Base-by-base conservation (phyloP, 805 yeast species). In the Lachancea waltii region DNA sequence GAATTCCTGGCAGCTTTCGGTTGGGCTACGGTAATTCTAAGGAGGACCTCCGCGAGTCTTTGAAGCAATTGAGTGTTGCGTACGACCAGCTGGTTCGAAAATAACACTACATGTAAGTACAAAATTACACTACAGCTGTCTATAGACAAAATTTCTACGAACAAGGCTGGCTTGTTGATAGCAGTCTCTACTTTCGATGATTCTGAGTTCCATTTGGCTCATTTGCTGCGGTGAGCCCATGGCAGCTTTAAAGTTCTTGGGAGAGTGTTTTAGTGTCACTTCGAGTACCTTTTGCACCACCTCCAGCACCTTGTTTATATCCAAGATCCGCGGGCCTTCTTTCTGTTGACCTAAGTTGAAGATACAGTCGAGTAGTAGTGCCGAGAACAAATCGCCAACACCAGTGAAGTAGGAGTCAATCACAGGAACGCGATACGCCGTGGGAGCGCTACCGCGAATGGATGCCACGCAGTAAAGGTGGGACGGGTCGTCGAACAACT, bases 361-460 rank as follows among this genome's bases (percentile, higher is more conserved):
- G 20, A 79, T 63, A 47, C 84, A 72, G 57, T 82, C 94, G 5
- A 85, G 49, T 22, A 87, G 58, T 27, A 89, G 58, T 0, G 95
- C 90, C 0, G 95, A 80, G 50, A 90, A 89, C 29, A 89, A 61
- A 53, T 89, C 97, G 5, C 97, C 97, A 0, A 92, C 95, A 1
- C 97, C 97, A 0, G 96, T 85, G 62, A 89, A 90, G 57, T 90
- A 86, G 4, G 90, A 79, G 38, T 80, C 76, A 29, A 85, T 73
- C 24, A 69, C 65, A 2, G 84, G 81, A 10, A 82, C 69, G 46
- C 69, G 68, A 50, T 43, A 51, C 13, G 55, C 51, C 26, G 58
- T 44, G 1, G 63, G 53, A 14, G 33, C 36, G 19, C 40, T 25
- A 15, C 40, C 54, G 6, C 41, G 38, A 4, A 70, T 51, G 1